Evolutionary conservation across 176 grass and related monocot genomes (phyloP).

Genomic region (maize (Zea mays)): DNA sequence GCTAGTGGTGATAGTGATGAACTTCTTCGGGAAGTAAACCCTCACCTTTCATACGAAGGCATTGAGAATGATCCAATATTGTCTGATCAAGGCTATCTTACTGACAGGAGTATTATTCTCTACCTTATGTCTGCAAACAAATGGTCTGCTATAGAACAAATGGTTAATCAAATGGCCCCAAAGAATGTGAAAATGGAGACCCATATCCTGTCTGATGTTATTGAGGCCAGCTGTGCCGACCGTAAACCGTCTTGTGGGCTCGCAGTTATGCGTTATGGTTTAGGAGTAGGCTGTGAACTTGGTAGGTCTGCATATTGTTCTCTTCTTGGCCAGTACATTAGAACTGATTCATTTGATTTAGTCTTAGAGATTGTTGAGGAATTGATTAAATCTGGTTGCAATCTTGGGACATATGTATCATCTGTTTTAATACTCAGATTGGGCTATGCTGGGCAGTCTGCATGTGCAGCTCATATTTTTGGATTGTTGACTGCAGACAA

Average conservation of each 20-base stretch:
- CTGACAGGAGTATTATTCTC: slow-evolving; percentile 55
- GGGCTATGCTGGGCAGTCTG: slow-evolving; percentile 52
- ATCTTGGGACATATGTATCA: slow-evolving; percentile 64
- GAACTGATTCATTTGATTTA: slow-evolving; percentile 46
- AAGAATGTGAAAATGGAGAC: slow-evolving; percentile 54
- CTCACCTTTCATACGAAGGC: slow-evolving; percentile 60
- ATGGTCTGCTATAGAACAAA: slow-evolving; percentile 54
- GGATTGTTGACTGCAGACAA: slow-evolving; percentile 48
- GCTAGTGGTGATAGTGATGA: slow-evolving; percentile 43
- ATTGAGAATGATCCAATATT: slow-evolving; percentile 45
- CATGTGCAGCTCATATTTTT: slow-evolving; percentile 55
- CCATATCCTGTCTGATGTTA: slow-evolving; percentile 53
- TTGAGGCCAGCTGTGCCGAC: slow-evolving; percentile 52
- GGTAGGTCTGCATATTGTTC: slow-evolving; percentile 57
- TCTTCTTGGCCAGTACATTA: slow-evolving; percentile 68
- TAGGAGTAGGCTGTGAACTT: slow-evolving; percentile 47
- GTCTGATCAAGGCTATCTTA: slow-evolving; percentile 46
- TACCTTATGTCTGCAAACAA: slow-evolving; percentile 56
- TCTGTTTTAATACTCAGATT: slow-evolving; percentile 61
- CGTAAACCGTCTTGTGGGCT: slow-evolving; percentile 57
- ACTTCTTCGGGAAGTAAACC: slow-evolving; percentile 77
- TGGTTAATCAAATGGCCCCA: slow-evolving; percentile 36
- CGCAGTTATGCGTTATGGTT: slow-evolving; percentile 43
- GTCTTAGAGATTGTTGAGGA: slow-evolving; percentile 53
- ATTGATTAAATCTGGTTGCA: slow-evolving; percentile 56